Evolutionary conservation across 78 protist species (phyloP), one percentile per base, ranked within the genome.

Genomic region (Dictyostelium capitatum): DNA sequence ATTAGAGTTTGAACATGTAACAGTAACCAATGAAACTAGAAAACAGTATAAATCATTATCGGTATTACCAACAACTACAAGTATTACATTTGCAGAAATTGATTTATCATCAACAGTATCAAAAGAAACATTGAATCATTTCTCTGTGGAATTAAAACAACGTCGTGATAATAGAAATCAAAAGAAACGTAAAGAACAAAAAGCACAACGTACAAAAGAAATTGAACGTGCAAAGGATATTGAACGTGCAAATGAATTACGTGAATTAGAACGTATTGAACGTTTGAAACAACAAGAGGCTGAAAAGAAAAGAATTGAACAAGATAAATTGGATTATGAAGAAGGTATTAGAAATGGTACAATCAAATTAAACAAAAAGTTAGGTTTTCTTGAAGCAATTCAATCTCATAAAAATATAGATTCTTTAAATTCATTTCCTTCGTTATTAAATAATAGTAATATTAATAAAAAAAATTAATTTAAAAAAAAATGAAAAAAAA

Each of bases 131-230:
- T 30, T 87, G 2, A n/a, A 25, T 11, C 79, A 87, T 15, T 87
- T 87, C 53, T 65, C n/a, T 11, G 25, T 14, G 7, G 80, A 77
- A 32, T 32, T 87, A 2, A 74, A 78, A 50, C 15, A n/a, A 37
- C 43, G 93, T 77, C 43, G 54, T n/a, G 81, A 77, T 15, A 11
- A 6, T 10, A 56, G 93, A 59, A 50, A 32, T 43, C 25, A 32
- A 9, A 87, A 64, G 56, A 87, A 87, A 56, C 10, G 84, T 37
- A 46, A 87, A 6, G 93, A 87, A 46, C 46, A 43, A 50, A 87
- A 74, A 65, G 41, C 62, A 62, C 57, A 48, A 43, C 62, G 53
- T 43, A 41, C 32, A 7, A 87, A 87, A 65, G 93, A 74, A 64
- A 12, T 25, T 47, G 93, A 87, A 37, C 20, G 93, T 11, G 59